A percentile compares a stretch with the other conserved stretches of the same genome.
Evolutionary conservation across 768 basidiomycete species (phyloP).

Genomic region (Russula foetens): DNA sequence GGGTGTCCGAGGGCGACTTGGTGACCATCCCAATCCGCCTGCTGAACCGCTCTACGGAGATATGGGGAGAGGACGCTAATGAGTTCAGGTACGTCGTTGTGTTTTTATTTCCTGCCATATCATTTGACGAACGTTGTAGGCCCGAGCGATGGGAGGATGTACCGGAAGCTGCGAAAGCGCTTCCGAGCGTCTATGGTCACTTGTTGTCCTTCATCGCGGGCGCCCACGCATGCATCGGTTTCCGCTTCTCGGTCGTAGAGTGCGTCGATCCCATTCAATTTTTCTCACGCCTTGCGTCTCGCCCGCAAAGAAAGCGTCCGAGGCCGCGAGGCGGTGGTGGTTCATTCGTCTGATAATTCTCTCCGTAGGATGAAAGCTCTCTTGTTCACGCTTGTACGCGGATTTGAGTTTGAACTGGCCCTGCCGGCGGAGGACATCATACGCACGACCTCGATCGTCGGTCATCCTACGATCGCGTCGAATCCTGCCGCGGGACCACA

Average conservation of each 20-base stretch:
- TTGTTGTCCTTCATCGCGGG: constrained; percentile 27
- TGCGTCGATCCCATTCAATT: constrained; percentile 1
- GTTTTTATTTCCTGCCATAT: neutral
- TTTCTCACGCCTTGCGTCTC: too few species aligned
- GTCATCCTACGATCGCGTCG: constrained; percentile 13
- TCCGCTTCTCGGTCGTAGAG: constrained; percentile 24
- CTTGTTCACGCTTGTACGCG: constrained; percentile 22
- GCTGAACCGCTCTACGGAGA: constrained; percentile 23
- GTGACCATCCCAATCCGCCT: constrained; percentile 23
- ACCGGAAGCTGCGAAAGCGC: constrained; percentile 7
- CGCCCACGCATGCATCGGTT: constrained; percentile 26
- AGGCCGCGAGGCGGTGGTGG: neutral
- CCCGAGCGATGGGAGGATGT: constrained; percentile 19
- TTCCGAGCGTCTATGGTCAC: constrained; percentile 18
- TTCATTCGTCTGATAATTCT: neutral
- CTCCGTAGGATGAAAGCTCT: constrained; percentile 22
- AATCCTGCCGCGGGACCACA: constrained; percentile 13
- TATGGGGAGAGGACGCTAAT: constrained; percentile 30
- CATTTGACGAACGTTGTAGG: neutral
- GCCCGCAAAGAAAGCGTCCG: too few species aligned
- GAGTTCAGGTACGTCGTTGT: constrained; percentile 21
- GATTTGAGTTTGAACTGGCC: constrained; percentile 21
- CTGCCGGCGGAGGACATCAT: constrained; percentile 14
- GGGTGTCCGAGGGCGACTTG: constrained; percentile 16
- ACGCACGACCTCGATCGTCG: constrained; percentile 9